Conservation (phyloP, 78 protist species). For the Dictyostelium purpureum region DNA sequence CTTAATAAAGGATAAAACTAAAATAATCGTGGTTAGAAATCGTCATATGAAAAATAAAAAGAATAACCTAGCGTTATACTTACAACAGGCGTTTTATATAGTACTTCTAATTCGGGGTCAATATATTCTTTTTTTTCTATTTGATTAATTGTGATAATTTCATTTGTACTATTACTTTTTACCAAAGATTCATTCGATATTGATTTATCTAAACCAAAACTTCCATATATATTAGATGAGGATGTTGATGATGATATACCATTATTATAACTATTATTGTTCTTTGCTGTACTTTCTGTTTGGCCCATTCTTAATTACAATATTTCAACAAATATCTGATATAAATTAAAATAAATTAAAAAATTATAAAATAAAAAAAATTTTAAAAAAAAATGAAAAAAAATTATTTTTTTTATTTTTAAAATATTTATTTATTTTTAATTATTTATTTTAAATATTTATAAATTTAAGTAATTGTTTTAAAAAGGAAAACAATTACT, state of each 20-base stretch:
- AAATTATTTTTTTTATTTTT: not conserved
- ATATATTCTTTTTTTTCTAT: conserved; percentile 10
- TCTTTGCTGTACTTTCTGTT: conserved; percentile 14
- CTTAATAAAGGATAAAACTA: conserved; percentile 58
- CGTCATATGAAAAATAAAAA: not conserved
- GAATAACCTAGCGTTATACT: not conserved
- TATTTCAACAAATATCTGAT: no score
- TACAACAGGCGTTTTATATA: conserved; percentile 39
- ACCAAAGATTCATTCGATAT: not conserved
- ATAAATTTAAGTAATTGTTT: no score
- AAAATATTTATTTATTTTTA: no score
- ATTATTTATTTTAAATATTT: no score
- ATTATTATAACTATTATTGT: not conserved
- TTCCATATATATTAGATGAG: not conserved
- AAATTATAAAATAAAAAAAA: not conserved
- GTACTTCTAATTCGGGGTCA: conserved; percentile 41
- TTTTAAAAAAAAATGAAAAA: not conserved
- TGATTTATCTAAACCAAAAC: not conserved
- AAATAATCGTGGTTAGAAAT: not conserved
- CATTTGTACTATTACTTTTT: conserved; percentile 18
- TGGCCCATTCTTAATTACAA: not conserved
- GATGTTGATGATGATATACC: not conserved
- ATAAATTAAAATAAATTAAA: not conserved
- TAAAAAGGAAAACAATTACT: no score
- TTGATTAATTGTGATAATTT: conserved; percentile 29